These are phyloP conservation scores for Serendipita sp. DNA, from an alignment of 768 basidiomycete species.

Conservation along the genomic window DNA sequence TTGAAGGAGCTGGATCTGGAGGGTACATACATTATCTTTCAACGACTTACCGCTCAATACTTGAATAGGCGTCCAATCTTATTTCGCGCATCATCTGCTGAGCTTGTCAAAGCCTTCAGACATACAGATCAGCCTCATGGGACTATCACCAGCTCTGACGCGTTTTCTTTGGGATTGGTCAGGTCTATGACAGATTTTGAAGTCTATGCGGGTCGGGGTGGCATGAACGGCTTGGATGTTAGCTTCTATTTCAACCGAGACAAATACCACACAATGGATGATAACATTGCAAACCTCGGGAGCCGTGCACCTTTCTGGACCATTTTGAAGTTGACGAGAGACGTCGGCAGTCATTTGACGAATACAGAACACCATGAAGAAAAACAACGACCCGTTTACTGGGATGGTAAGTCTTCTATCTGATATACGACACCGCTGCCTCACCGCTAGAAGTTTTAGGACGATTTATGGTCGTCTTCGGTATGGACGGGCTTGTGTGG, in stretches of 20 bases:
- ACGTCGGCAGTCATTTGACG: conserved; percentile 38
- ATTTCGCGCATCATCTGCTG: conserved; percentile 51
- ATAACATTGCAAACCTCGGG: conserved; percentile 41
- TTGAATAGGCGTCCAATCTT: conserved; percentile 47
- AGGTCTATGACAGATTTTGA: conserved; percentile 59
- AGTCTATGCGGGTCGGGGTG: conserved; percentile 34
- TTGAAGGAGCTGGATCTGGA: conserved; percentile 67
- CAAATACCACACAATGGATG: conserved; percentile 60
- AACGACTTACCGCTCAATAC: background rate
- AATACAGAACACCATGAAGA: conserved; percentile 19
- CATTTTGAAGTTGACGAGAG: conserved; percentile 53
- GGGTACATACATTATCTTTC: conserved; percentile 29
- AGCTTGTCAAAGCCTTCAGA: conserved; percentile 37
- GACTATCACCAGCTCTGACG: conserved; percentile 51
- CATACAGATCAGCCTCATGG: conserved; percentile 52
- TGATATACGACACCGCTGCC: background rate
- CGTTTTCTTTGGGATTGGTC: conserved; percentile 46
- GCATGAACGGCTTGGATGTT: conserved; percentile 56
- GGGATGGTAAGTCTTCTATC: conserved; percentile 41
- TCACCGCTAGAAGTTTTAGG: conserved; percentile 19
- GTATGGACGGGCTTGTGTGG: conserved; percentile 16
- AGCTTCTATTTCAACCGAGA: conserved; percentile 64
- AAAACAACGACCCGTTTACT: conserved; percentile 36
- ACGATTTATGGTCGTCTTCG: conserved; percentile 13
- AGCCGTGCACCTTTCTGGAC: conserved; percentile 52